phyloP scores from a whole-genome alignment of 352 stramenopile genomes.

The Globisporangium polare region DNA sequence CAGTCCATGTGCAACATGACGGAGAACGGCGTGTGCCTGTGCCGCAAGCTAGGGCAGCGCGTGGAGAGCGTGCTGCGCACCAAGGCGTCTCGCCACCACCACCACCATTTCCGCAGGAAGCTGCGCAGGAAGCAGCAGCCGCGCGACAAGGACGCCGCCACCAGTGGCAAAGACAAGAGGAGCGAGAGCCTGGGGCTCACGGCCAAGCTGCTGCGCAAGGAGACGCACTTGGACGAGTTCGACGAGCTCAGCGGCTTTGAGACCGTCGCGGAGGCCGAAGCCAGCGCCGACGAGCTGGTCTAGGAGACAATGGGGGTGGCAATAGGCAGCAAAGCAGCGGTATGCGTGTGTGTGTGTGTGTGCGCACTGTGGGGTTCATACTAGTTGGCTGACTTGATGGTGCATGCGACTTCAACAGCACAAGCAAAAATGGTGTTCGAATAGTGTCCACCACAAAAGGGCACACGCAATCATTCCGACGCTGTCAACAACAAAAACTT shows the following conservation, averaged over 20 bases:
- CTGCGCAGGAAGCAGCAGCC: neutral
- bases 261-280: slow-evolving; percentile 8
- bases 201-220: slow-evolving; percentile 12
- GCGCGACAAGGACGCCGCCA: neutral
- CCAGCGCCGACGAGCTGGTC: neutral
- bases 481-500: neutral
- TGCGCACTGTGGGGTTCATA: neutral
- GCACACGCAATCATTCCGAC: neutral
- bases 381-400: too few relatives aligned
- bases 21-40: slow-evolving; percentile 42
- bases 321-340: too few relatives aligned
- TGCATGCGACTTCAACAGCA: too few relatives aligned
- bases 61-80: slow-evolving; percentile 26
- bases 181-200: slow-evolving; percentile 15
- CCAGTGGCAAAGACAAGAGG: neutral
- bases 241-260: slow-evolving; percentile 16
- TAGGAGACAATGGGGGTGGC: neutral
- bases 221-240: slow-evolving; percentile 1
- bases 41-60: slow-evolving; percentile 51
- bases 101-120: slow-evolving; percentile 13
- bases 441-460: too few relatives aligned
- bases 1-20: slow-evolving; percentile 8
- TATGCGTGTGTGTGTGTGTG: too few relatives aligned
- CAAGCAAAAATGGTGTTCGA: neutral
- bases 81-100: slow-evolving; percentile 17